Evolutionary conservation across 768 basidiomycete species (phyloP), one percentile per base, ranked within the genome.

Genomic region (Mycena epipterygia): DNA sequence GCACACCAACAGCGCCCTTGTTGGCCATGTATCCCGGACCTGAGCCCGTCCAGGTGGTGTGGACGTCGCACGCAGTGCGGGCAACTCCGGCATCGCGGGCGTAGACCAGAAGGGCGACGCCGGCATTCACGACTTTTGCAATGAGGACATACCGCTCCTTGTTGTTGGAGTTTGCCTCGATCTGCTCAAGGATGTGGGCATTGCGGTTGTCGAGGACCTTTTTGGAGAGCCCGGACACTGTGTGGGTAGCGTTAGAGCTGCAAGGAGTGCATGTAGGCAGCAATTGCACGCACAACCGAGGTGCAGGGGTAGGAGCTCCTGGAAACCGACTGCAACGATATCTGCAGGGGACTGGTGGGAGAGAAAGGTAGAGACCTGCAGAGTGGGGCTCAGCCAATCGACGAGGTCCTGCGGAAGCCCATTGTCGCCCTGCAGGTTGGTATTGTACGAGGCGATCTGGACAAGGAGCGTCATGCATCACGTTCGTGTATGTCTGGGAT

Each of bases 1-100:
- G 87, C 46, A 96, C 86, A 17, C 93, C 96, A 3, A 98, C 96
- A 0, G 95, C 97, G 30, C 95, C 96, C 81, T 99, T 99, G 83
- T 99, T 98, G 8, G 94, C 95, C 94, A 98, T 94, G 73, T 88
- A 91, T 19, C 79, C 87, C 37, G 89, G 91, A 7, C 92, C 92
- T 68, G 84, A 87, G 9, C 94, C 92, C 0, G 91, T 93, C 90
- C 94, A 92, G 64, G 88, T 83, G 53, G 93, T 92, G 75, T 95
- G 85, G 39, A 94, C 89, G 74, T 94, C 88, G 68, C 84, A 81
- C 25, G 93, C 83, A 63, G 82, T 84, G 67, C 90, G 86, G 52
- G 88, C 90, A 58, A 93, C 72, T 23, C 88, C 83, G 33, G 89
- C 89, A 74, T 96, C 93, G 42, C 87, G 90, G 2, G 90, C 95